Percentiles rank a stretch among this genome's conserved stretches.
Conservation (phyloP, 2,329 filamentous ascomycete genomes). For the Ascochyta fabae region DNA sequence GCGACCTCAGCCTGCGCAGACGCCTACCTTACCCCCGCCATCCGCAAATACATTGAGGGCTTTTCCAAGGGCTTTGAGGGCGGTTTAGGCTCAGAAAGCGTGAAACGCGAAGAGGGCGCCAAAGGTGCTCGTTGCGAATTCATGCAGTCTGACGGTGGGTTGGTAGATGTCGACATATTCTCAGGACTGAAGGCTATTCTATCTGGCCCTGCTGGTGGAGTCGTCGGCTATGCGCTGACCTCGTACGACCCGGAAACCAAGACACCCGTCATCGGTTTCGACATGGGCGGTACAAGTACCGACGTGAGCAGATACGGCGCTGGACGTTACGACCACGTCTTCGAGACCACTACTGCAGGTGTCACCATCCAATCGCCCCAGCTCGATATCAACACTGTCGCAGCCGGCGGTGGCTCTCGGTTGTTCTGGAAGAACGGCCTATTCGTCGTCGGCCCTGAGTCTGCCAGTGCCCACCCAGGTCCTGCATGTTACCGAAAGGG, state of each 20-base stretch:
- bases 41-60: slow-evolving; percentile 76
- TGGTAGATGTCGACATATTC: slow-evolving; percentile 78
- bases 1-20: slow-evolving; percentile 80
- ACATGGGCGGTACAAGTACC: slow-evolving; percentile 94
- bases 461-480: slow-evolving; percentile 85
- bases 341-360: slow-evolving; percentile 92
- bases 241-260: slow-evolving; percentile 84
- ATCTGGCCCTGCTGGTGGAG: slow-evolving; percentile 89
- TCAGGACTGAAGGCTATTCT: slow-evolving; percentile 85
- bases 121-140: slow-evolving; percentile 87
- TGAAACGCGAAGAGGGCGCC: slow-evolving; percentile 68
- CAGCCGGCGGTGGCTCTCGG: slow-evolving; percentile 83
- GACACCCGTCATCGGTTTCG: slow-evolving; percentile 89
- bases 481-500: slow-evolving; percentile 91
- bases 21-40: slow-evolving; percentile 80
- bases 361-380: slow-evolving; percentile 92
- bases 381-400: slow-evolving; percentile 93
- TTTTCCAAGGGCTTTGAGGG: slow-evolving; percentile 83
- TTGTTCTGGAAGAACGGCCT: slow-evolving; percentile 89
- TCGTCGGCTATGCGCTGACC: slow-evolving; percentile 90
- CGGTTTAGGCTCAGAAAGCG: slow-evolving; percentile 76
- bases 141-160: slow-evolving; percentile 85
- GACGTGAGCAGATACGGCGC: slow-evolving; percentile 88
- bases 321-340: slow-evolving; percentile 89
- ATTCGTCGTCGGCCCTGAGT: slow-evolving; percentile 89